Conservation (phyloP, 2,329 filamentous ascomycete genomes). For the Elsinoe ampelina region DNA sequence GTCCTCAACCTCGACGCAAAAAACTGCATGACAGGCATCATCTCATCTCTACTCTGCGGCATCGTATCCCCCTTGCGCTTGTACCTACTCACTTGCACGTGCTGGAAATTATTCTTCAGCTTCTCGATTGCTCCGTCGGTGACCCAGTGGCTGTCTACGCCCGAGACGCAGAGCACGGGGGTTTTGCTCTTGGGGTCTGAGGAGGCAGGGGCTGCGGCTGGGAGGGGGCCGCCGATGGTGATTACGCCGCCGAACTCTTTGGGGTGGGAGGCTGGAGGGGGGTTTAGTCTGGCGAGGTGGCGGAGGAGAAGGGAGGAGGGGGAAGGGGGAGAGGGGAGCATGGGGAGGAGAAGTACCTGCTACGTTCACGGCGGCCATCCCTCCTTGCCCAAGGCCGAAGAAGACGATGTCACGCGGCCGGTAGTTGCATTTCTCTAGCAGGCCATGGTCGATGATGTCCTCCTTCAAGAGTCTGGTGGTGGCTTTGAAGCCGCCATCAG, state of each 20-base stretch:
- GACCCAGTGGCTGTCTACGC: constrained; percentile 39
- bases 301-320: neutral
- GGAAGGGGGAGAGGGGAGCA: neutral
- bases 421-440: constrained; percentile 44
- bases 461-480: constrained; percentile 35
- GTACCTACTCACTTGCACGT: constrained; percentile 61
- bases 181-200: constrained; percentile 48
- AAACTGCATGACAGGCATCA: constrained; percentile 82
- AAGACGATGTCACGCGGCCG: constrained; percentile 41
- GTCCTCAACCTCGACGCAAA: constrained; percentile 57
- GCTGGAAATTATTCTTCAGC: constrained; percentile 44
- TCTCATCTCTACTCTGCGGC: constrained; percentile 76
- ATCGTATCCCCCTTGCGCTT: constrained; percentile 64
- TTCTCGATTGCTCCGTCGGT: constrained; percentile 55
- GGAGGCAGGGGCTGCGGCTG: constrained; percentile 37
- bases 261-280: constrained; percentile 6
- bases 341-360: constrained; percentile 23
- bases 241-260: constrained; percentile 50
- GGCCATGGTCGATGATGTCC: constrained; percentile 34
- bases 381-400: constrained; percentile 50
- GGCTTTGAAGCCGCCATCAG: constrained; percentile 44
- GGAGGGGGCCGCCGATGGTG: constrained; percentile 53
- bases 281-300: neutral
- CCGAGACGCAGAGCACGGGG: constrained; percentile 54
- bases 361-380: constrained; percentile 43